Evolutionary conservation across 371 early-diverging fungal genomes (phyloP).

Genomic region (Syncephalastrum racemosum): DNA sequence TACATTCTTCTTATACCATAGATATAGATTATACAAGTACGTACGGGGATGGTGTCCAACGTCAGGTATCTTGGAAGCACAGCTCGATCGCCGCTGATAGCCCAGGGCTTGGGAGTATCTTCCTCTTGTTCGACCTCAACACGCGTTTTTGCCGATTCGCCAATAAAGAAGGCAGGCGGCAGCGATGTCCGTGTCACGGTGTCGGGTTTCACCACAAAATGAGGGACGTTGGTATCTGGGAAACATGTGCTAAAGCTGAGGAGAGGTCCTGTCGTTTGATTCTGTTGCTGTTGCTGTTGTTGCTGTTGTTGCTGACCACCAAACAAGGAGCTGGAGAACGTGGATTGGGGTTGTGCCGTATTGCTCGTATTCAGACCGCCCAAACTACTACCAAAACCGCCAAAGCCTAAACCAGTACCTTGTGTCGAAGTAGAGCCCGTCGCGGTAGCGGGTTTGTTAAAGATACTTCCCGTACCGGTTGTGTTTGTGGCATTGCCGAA

Average conservation of each 20-base stretch:
- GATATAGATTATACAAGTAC: neutral
- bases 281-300: slow-evolving; percentile 25
- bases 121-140: neutral
- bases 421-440: no score
- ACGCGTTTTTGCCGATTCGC: slow-evolving; percentile 6
- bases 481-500: neutral
- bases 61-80: slow-evolving; percentile 24
- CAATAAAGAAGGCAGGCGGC: slow-evolving; percentile 9
- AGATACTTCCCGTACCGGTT: no score
- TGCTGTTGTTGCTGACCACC: slow-evolving; percentile 14
- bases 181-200: slow-evolving; percentile 11
- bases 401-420: neutral
- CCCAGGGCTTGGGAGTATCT: neutral
- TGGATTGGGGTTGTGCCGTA: slow-evolving; percentile 1
- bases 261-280: slow-evolving; percentile 9
- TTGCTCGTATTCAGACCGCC: neutral
- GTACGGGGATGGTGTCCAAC: slow-evolving; percentile 8
- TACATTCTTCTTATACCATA: neutral
- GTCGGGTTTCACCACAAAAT: slow-evolving; percentile 17
- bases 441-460: no score
- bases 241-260: slow-evolving; percentile 21
- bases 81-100: slow-evolving; percentile 13
- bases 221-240: slow-evolving; percentile 26
- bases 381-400: neutral
- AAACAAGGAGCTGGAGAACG: neutral